Percentiles rank a stretch among this genome's conserved stretches.
Conservation (phyloP, 2,329 filamentous ascomycete genomes). For the Ceratocystis diversiconidia region DNA sequence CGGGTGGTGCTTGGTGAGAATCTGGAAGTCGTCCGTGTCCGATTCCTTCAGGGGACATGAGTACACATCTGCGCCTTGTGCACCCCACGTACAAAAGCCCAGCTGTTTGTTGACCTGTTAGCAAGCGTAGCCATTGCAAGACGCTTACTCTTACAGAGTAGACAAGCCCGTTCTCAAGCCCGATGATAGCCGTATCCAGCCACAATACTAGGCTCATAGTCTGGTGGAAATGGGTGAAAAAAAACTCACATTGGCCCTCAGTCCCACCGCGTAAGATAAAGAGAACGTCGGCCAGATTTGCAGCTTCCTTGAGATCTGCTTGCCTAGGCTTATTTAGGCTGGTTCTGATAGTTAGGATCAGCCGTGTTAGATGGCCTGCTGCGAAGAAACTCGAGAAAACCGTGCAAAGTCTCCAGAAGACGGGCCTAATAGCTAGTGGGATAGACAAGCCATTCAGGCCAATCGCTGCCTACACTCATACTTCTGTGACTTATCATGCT, state of each 20-base stretch:
- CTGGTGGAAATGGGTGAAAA: not conserved
- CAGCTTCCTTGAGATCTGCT: slow-evolving; percentile 43
- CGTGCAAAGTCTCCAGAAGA: slow-evolving; percentile 43
- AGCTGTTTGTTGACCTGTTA: slow-evolving; percentile 27
- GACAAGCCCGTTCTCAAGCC: not conserved
- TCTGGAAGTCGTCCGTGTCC: not conserved
- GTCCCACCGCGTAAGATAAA: slow-evolving; percentile 63
- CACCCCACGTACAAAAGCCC: slow-evolving; percentile 46
- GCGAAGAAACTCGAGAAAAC: slow-evolving; percentile 37
- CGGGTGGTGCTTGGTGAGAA: not conserved
- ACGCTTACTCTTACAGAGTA: not conserved
- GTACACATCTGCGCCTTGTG: slow-evolving; percentile 30
- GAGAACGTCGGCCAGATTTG: slow-evolving; percentile 51
- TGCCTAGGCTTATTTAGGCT: slow-evolving; percentile 59
- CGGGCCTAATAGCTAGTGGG: slow-evolving; percentile 37
- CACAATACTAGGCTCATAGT: not conserved
- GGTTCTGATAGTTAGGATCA: slow-evolving; percentile 44
- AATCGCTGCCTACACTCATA: not conserved
- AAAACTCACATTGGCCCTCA: slow-evolving; percentile 29
- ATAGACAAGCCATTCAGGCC: too few species aligned
- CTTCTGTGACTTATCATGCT: not conserved
- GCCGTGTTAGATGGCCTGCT: slow-evolving; percentile 32
- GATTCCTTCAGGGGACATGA: not conserved
- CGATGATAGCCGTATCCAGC: not conserved
- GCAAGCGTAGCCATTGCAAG: not conserved